These are phyloP conservation scores for Cucumis cinereus DNA, from an alignment of 306 rosid genomes.

Conservation along the genomic window DNA sequence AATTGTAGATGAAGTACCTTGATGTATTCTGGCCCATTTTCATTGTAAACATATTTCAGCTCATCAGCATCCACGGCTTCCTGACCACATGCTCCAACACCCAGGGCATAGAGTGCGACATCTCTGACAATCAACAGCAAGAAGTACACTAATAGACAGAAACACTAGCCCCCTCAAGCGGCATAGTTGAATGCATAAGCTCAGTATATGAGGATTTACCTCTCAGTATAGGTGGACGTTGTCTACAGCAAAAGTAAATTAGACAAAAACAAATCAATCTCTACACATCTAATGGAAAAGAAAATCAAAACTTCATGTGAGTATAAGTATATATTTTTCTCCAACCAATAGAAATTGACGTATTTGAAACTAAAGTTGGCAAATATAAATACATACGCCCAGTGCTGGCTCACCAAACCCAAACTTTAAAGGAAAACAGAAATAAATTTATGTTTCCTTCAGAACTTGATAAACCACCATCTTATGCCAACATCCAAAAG, in stretches of 20 bases:
- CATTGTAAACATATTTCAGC: constrained; percentile 78
- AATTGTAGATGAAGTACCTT: constrained; percentile 33
- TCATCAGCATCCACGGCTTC: constrained; percentile 72
- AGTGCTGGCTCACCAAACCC: background rate
- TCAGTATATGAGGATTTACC: constrained; percentile 24
- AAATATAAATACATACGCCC: background rate
- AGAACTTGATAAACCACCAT: background rate
- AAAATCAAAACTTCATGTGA: background rate
- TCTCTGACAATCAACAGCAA: constrained; percentile 35
- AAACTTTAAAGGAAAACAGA: background rate
- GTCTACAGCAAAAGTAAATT: constrained; percentile 26
- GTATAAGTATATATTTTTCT: background rate
- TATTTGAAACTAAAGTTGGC: background rate
- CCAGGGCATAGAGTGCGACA: constrained; percentile 74
- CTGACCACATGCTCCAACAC: constrained; percentile 63
- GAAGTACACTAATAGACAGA: background rate
- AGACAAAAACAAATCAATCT: constrained; percentile 1
- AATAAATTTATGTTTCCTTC: background rate
- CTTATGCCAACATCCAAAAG: background rate
- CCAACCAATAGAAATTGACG: background rate
- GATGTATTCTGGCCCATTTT: constrained; percentile 49
- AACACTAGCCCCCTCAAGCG: background rate
- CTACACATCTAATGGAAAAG: constrained; percentile 1
- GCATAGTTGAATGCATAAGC: background rate
- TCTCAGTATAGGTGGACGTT: constrained; percentile 46